Evolutionary conservation across 2,329 filamentous ascomycete species (phyloP).

Genomic region (Ascocoryne sarcoides): DNA sequence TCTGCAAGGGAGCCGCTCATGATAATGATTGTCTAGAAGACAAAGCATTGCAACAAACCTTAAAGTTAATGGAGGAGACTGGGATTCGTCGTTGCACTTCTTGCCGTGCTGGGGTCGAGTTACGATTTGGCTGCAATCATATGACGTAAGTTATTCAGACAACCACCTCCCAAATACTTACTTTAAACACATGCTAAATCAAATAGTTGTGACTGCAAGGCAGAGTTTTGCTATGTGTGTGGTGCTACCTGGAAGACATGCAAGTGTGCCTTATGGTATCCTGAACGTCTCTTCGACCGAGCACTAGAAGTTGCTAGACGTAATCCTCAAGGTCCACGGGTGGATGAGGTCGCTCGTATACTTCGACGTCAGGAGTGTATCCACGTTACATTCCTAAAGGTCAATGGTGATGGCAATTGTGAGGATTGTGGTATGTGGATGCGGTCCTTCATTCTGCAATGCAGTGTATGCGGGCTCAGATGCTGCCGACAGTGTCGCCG

Average conservation of each 20-base stretch:
- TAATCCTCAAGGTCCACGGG: too few species aligned
- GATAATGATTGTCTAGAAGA: slow-evolving; percentile 38
- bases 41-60: slow-evolving; percentile 28
- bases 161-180: neutral
- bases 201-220: neutral
- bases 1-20: slow-evolving; percentile 40
- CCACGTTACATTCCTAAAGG: too few species aligned
- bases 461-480: too few species aligned
- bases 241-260: slow-evolving; percentile 37
- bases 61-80: slow-evolving; percentile 31
- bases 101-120: slow-evolving; percentile 34
- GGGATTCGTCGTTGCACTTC: slow-evolving; percentile 44
- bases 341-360: too few species aligned
- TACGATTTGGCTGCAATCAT: slow-evolving; percentile 40
- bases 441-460: too few species aligned
- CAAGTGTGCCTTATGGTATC: slow-evolving; percentile 32
- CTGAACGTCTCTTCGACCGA: slow-evolving; percentile 27
- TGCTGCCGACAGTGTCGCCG: too few species aligned
- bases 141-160: slow-evolving; percentile 44
- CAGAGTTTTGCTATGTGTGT: neutral
- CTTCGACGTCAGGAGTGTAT: too few species aligned
- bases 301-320: slow-evolving; percentile 27
- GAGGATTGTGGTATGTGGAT: too few species aligned
- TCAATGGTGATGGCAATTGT: too few species aligned
- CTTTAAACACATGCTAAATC: neutral